Percentiles rank a stretch among this genome's conserved stretches.
Evolutionary conservation across 2,329 filamentous ascomycete genomes (phyloP).

Genomic region (Escovopsis sp.): DNA sequence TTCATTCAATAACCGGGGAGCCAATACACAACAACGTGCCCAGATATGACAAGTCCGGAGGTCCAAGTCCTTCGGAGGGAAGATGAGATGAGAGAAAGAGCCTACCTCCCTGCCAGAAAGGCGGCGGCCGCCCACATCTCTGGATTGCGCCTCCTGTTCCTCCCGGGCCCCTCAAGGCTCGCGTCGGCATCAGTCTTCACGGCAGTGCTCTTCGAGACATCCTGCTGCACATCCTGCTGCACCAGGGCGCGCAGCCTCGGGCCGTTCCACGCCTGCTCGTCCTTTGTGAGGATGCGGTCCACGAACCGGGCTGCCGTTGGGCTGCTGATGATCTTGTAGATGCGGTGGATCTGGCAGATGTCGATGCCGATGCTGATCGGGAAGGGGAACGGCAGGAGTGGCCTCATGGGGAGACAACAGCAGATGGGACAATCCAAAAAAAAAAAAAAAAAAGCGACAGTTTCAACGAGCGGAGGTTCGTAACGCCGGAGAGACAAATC

Average conservation of each 20-base stretch:
- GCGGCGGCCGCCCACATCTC: constrained; percentile 21
- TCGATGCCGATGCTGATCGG: constrained; percentile 61
- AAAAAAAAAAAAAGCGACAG: too few relatives aligned
- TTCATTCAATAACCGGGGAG: neutral
- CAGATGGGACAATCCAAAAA: neutral
- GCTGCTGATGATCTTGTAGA: constrained; percentile 40
- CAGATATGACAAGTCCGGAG: neutral
- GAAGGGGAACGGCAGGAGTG: constrained; percentile 41
- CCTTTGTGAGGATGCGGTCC: constrained; percentile 28
- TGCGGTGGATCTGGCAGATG: constrained; percentile 55
- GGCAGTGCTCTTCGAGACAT: neutral
- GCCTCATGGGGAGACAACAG: constrained; percentile 13
- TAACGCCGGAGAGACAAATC: too few relatives aligned
- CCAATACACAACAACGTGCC: too few relatives aligned
- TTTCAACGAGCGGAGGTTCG: too few relatives aligned
- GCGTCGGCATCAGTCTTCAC: neutral
- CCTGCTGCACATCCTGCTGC: neutral
- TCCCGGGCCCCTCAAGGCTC: neutral
- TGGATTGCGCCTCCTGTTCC: constrained; percentile 5
- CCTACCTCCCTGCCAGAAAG: constrained; percentile 23
- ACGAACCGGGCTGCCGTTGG: constrained; percentile 30
- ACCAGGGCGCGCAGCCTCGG: constrained; percentile 6
- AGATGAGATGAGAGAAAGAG: too few relatives aligned
- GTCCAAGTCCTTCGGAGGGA: neutral
- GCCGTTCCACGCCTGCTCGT: constrained; percentile 16